phyloP scores from a whole-genome alignment of 768 basidiomycete species.

The Pholiota conissans region DNA sequence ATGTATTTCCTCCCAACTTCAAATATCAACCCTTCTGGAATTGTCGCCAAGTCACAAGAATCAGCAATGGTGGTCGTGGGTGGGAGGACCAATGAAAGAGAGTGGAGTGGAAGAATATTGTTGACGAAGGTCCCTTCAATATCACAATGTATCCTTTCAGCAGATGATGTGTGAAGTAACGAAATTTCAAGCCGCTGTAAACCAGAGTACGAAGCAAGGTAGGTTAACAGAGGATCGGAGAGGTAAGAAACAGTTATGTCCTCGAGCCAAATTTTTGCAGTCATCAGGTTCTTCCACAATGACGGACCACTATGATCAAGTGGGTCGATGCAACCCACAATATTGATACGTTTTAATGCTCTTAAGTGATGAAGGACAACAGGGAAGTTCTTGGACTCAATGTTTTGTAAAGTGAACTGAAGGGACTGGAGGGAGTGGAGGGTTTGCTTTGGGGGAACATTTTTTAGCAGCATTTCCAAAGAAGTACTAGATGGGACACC shows the following conservation, averaged over 20 bases:
- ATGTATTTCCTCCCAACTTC: too few relatives aligned
- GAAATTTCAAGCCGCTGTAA: neutral
- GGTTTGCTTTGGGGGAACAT: too few relatives aligned
- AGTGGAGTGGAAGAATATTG: neutral
- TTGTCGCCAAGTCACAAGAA: too few relatives aligned
- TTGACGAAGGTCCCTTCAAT: neutral
- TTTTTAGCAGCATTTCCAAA: too few relatives aligned
- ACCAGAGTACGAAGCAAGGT: neutral
- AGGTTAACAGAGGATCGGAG: neutral
- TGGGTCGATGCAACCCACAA: neutral
- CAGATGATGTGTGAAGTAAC: neutral
- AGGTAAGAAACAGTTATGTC: neutral
- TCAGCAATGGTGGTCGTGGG: too few relatives aligned
- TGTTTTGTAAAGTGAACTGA: neutral
- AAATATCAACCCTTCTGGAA: too few relatives aligned
- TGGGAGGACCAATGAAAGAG: too few relatives aligned
- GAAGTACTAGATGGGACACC: too few relatives aligned
- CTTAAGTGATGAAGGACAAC: neutral
- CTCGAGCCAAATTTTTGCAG: neutral
- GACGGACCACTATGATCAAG: neutral
- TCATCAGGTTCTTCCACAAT: neutral
- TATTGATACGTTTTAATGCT: neutral
- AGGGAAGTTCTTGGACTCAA: neutral
- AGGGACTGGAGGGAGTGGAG: too few relatives aligned
- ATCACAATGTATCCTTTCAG: neutral